phyloP scores from a whole-genome alignment of 2,329 filamentous ascomycete genomes.

The Aphanoascus verrucosus region DNA sequence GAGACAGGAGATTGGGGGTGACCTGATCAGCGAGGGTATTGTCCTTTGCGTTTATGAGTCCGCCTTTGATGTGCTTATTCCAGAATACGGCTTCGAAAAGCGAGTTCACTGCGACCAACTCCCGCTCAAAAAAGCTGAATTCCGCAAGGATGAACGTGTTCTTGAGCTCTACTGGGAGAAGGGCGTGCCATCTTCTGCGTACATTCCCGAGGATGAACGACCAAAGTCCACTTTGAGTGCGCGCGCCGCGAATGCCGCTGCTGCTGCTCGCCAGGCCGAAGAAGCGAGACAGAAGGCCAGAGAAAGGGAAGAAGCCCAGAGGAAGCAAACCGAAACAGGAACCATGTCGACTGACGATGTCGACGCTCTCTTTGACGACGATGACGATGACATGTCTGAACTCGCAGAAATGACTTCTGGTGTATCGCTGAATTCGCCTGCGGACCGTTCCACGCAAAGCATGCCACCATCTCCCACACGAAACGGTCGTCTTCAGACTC shows the following conservation, averaged over 20 bases:
- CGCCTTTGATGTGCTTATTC: constrained; percentile 94
- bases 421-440: constrained; percentile 59
- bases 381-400: constrained; percentile 78
- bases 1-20: constrained; percentile 73
- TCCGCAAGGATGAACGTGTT: constrained; percentile 87
- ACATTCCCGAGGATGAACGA: constrained; percentile 91
- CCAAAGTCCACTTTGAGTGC: constrained; percentile 69
- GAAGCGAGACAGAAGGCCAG: constrained; percentile 69
- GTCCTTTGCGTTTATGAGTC: constrained; percentile 97
- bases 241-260: constrained; percentile 62
- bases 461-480: constrained; percentile 83
- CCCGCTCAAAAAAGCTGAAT: constrained; percentile 96
- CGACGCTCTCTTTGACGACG: constrained; percentile 91
- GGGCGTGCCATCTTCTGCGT: constrained; percentile 90
- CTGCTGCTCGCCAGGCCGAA: constrained; percentile 69
- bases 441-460: constrained; percentile 83
- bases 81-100: constrained; percentile 98
- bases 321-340: constrained; percentile 87
- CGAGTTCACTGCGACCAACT: constrained; percentile 97
- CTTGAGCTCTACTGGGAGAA: constrained; percentile 99
- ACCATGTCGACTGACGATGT: constrained; percentile 89
- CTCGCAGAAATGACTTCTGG: constrained; percentile 84
- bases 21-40: constrained; percentile 90
- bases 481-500: constrained; percentile 54
- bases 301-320: constrained; percentile 80